Evolutionary conservation across 169 alveolate species (phyloP).

Genomic region (Eimeria praecox): DNA sequence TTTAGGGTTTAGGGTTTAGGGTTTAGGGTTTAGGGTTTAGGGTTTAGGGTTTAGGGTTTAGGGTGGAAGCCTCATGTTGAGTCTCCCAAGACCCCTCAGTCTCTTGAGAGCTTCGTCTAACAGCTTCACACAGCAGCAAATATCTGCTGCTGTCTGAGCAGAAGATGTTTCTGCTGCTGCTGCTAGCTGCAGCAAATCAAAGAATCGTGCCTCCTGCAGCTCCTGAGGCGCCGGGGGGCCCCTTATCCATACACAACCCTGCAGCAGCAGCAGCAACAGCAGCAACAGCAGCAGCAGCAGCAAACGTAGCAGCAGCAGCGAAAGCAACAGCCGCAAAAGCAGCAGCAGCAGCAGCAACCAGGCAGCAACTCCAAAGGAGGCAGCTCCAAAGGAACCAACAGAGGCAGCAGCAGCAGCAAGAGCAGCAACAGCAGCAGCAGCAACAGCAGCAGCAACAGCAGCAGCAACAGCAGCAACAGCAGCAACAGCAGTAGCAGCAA

Average conservation of each 20-base stretch:
- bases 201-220: not conserved
- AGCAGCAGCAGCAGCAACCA: too few species aligned
- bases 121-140: not conserved
- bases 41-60: not conserved
- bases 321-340: too few species aligned
- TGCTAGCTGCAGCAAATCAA: conserved; percentile 8
- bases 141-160: not conserved
- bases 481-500: too few species aligned
- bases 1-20: not conserved
- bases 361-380: too few species aligned
- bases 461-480: too few species aligned
- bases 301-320: too few species aligned
- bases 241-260: not conserved
- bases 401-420: too few species aligned
- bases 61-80: not conserved
- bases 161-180: not conserved
- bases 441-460: too few species aligned
- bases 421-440: too few species aligned
- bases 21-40: conserved; percentile 40
- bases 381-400: too few species aligned
- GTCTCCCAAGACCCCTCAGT: not conserved
- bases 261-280: too few species aligned
- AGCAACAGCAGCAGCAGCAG: too few species aligned
- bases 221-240: not conserved
- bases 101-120: not conserved